Base-by-base conservation (phyloP, 352 stramenopile genomes). In the Phytophthora uliginosa region DNA sequence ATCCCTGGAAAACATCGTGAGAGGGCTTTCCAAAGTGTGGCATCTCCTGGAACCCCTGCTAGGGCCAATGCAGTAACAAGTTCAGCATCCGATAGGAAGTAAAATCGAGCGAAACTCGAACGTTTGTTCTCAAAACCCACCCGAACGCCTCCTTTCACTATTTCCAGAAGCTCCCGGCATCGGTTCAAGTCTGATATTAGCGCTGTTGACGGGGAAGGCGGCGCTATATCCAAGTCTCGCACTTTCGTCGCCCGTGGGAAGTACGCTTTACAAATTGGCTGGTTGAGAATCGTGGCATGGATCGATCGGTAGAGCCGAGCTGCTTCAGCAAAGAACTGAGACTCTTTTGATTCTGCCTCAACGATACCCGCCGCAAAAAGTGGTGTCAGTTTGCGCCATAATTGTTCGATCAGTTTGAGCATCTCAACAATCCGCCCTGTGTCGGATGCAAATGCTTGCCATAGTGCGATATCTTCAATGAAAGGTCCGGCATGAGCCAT, bases 1-100 rank as follows among this genome's bases (percentile, higher is more conserved):
- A 94, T 75, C 5, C 85, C 87, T 4, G 89, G 84, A 56, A 95
- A 95, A 52, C 86, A 94, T 7, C 78, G 57, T 0, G 68, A 67
- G 7, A 95, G 28, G 12, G 80, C 71, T 26, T 68, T 69, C 84
- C 84, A 91, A 2, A 92, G 72, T 0, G 62, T 60, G 33, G 33
- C 53, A 45, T 83, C 78, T 8, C 69, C 53, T 3, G 71, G 34
- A 2, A 66, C 9, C 22, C 38, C 63, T 7, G 57, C 56, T 24
- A 71, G 62, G 0, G 84, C 79, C 7, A 94, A 76, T 0, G 75
- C 78, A 4, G 68, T 52, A 1, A 94, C 81, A 4, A 95, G 42
- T 45, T 92, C 83, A 13, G 38, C n/a, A 24, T 95, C 87, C 0
- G 84, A 90, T 2, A 95, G 63, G 6, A 93, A 89, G 56, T 82